Evolutionary conservation across 2,329 filamentous ascomycete species (phyloP), one percentile per base, ranked within the genome.

Genomic region (Byssoonygena ceratinophila): DNA sequence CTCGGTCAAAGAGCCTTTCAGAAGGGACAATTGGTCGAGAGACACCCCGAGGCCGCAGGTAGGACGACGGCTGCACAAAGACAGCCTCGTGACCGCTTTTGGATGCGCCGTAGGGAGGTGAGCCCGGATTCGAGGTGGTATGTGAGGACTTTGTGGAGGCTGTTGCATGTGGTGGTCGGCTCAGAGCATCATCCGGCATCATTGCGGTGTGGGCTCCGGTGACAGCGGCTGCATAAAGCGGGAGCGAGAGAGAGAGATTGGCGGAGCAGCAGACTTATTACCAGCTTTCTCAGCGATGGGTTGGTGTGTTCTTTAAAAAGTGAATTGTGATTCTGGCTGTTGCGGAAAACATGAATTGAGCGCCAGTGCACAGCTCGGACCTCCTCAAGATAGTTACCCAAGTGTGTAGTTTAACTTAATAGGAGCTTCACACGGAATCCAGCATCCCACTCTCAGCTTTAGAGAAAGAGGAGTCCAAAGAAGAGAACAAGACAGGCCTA

Each of bases 61-160:
- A 73, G 56, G 71, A 74, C 59, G 71, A 70, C 56, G 71, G 73
- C 64, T 74, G 69, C 60, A 75, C 70, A 60, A 73, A 74, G 60
- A 62, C 66, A 53, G 56, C 62, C 66, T 73, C 72, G 66, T 74
- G 71, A 70, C 66, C 64, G 49, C 50, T 50, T 50, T 47, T 57
- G 25, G 50, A 39, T 52, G 48, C 50, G 46, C 54, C 54, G 43
- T 53, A 46, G 44, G 52, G 48, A 52, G 52, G 51, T 34, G 55
- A 54, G 51, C 55, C 49, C 45, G 56, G 46, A 27, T 59, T 54
- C 39, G 56, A 43, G 27, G 56, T 6, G 37, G 54, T 25, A 51
- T 47, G 34, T 18, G 51, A 45, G 27, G 45, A 47, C 29, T n/a
- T 54, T n/a, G 53, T 34, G 7, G 53, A 36, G 5, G 52, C 41